A percentile compares a stretch with the other conserved stretches of the same genome.
phyloP scores from a whole-genome alignment of 2,329 filamentous ascomycete species.

The Hypoxylon sp. region DNA sequence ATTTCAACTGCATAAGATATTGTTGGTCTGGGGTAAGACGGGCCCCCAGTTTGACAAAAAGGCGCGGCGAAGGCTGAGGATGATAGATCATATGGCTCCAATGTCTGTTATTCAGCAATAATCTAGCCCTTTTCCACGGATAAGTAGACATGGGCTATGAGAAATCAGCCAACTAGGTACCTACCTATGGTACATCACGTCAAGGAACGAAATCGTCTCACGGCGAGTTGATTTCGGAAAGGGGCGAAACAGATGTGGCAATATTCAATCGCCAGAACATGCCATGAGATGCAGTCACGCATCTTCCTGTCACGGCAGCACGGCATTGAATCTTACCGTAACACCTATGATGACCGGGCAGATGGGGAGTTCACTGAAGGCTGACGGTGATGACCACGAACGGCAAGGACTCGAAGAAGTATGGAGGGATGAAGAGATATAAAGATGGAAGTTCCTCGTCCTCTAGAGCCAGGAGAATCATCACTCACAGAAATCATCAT shows the following conservation, averaged over 20 bases:
- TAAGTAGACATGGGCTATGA: background rate
- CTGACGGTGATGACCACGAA: background rate
- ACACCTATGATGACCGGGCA: background rate
- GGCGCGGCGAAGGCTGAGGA: background rate
- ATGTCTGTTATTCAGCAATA: constrained; percentile 15
- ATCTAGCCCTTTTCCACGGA: background rate
- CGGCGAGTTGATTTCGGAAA: background rate
- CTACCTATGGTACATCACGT: constrained; percentile 3
- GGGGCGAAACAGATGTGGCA: constrained; percentile 10
- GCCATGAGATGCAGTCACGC: constrained; percentile 23
- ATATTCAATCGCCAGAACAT: constrained; percentile 4
- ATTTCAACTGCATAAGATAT: constrained; percentile 15
- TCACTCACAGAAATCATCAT: constrained; percentile 14
- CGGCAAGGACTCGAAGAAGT: background rate
- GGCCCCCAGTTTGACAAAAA: constrained; percentile 9
- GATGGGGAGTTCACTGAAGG: background rate
- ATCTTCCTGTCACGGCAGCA: constrained; percentile 4
- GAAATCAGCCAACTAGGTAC: no score
- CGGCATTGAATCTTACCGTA: constrained; percentile 14
- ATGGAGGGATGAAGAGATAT: constrained; percentile 15
- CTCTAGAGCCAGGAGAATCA: constrained; percentile 12
- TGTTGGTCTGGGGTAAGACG: constrained; percentile 11
- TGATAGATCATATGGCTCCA: constrained; percentile 19
- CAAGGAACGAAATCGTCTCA: background rate
- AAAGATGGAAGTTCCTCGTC: constrained; percentile 10